phyloP scores from a whole-genome alignment of 345 rosid genomes.

The Carallia pectinifolia region DNA sequence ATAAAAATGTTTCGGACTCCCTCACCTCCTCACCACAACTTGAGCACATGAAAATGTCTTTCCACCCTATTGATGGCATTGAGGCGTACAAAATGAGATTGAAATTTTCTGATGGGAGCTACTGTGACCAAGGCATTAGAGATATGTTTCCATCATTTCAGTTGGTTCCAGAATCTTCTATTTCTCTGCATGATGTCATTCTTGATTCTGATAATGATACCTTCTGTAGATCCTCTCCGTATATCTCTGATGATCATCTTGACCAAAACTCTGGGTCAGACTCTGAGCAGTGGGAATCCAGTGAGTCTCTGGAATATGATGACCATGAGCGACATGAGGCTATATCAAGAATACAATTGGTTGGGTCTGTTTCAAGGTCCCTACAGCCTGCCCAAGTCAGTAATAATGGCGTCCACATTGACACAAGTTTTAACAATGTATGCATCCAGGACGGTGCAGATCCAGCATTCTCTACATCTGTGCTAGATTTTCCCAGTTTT shows the following conservation, averaged over 20 bases:
- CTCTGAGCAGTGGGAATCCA: slow-evolving; percentile 88
- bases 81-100: slow-evolving; percentile 68
- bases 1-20: slow-evolving; percentile 40
- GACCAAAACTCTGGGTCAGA: slow-evolving; percentile 60
- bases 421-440: slow-evolving; percentile 14
- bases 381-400: slow-evolving; percentile 26
- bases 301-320: slow-evolving; percentile 43
- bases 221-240: slow-evolving; percentile 78
- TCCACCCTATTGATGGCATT: slow-evolving; percentile 59
- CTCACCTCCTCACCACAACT: slow-evolving; percentile 82
- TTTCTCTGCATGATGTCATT: slow-evolving; percentile 32
- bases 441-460: slow-evolving; percentile 40
- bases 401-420: slow-evolving; percentile 14
- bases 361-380: slow-evolving; percentile 43
- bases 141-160: slow-evolving; percentile 81
- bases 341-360: slow-evolving; percentile 33
- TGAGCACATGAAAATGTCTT: slow-evolving; percentile 87
- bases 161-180: slow-evolving; percentile 68
- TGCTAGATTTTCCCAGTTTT: slow-evolving; percentile 57
- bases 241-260: slow-evolving; percentile 61
- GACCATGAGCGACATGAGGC: slow-evolving; percentile 48
- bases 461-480: slow-evolving; percentile 27
- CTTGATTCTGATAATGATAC: slow-evolving; percentile 80
- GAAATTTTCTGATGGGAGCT: slow-evolving; percentile 57
- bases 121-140: slow-evolving; percentile 32